Percentiles rank a stretch among this genome's conserved stretches.
Evolutionary conservation across 805 yeast genomes (phyloP).

Genomic region (Priceomyces haplophilus): DNA sequence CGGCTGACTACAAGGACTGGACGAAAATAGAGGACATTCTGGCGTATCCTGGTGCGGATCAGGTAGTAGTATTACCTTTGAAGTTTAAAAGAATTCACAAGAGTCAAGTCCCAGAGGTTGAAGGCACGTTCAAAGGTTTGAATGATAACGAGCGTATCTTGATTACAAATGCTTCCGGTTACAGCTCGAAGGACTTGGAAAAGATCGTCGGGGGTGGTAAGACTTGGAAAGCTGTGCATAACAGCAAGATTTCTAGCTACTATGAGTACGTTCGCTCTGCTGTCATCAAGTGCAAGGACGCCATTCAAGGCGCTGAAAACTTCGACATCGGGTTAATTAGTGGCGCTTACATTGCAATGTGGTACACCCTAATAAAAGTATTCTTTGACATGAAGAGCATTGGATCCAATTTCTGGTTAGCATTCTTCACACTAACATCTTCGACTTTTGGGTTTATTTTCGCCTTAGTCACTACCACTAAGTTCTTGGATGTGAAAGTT

Average conservation of each 20-base stretch:
- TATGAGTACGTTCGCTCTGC: conserved; percentile 48
- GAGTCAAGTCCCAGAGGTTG: conserved; percentile 40
- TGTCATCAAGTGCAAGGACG: conserved; percentile 37
- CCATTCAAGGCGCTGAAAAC: conserved; percentile 71
- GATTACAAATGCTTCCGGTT: conserved; percentile 29
- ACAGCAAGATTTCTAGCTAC: conserved; percentile 54
- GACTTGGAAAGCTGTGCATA: conserved; percentile 60
- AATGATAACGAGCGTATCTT: conserved; percentile 43
- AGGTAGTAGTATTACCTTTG: conserved; percentile 52
- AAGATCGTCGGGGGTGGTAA: conserved; percentile 40
- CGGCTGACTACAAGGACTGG: conserved; percentile 45
- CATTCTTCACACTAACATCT: conserved; percentile 70
- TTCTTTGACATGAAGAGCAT: conserved; percentile 71
- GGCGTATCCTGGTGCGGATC: conserved; percentile 42
- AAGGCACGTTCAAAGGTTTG: conserved; percentile 36
- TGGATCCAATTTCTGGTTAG: conserved; percentile 88
- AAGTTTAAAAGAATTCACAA: conserved; percentile 49
- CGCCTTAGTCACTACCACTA: conserved; percentile 62
- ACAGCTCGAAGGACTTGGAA: conserved; percentile 20
- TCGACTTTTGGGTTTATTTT: conserved; percentile 81
- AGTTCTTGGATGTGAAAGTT: conserved; percentile 55
- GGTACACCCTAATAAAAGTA: conserved; percentile 72
- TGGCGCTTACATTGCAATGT: conserved; percentile 82
- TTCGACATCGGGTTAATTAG: conserved; percentile 80
- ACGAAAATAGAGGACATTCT: conserved; percentile 41